Base-by-base conservation (phyloP, 2,329 filamentous ascomycete genomes). In the Didymella lethalis region DNA sequence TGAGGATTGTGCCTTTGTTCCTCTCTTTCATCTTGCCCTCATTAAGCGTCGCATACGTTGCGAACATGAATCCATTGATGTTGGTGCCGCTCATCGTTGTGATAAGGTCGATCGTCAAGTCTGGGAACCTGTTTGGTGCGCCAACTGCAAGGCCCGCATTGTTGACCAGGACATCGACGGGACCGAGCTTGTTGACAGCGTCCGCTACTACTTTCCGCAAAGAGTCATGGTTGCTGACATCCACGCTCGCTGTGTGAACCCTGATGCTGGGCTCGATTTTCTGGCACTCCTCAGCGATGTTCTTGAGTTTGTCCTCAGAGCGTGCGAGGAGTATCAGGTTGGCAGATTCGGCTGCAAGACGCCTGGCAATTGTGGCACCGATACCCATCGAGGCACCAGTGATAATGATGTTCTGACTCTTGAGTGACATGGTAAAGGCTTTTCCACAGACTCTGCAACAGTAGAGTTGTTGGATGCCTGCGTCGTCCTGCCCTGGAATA, bases 81-180 rank as follows among this genome's bases (percentile, higher is more conserved):
- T 84, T 84, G 0, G 81, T 84, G 41, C 70, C 69, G 43, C 77
- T 79, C 81, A 83, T 84, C 3, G 77, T 78, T 3, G 75, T 67
- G 36, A 83, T 78, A 10, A 80, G 74, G 8, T 69, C 54, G 32
- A 82, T 76, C 12, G 75, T 71, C 20, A 82, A 74, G 8, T 81
- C 75, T 0, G 75, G 74, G 59, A 83, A 84, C 0, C 65, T 52
- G 0, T 71, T 67, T 0, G 81, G 81, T 0, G 82, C 81, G 4
- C 81, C 81, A 1, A 83, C 67, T 0, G 82, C 81, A 4, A 84
- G 75, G 0, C 81, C 81, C 1, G 81, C 79, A 51, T 83, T 83
- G 64, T 83, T 83, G 64, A 83, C 72, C 0, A 83, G 72, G 12
- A 82, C 72, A 43, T 83, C 79, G 20, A 83, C 79, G 1, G 70